Conservation (phyloP, 352 stramenopile genomes). For the Globisporangium splendens region DNA sequence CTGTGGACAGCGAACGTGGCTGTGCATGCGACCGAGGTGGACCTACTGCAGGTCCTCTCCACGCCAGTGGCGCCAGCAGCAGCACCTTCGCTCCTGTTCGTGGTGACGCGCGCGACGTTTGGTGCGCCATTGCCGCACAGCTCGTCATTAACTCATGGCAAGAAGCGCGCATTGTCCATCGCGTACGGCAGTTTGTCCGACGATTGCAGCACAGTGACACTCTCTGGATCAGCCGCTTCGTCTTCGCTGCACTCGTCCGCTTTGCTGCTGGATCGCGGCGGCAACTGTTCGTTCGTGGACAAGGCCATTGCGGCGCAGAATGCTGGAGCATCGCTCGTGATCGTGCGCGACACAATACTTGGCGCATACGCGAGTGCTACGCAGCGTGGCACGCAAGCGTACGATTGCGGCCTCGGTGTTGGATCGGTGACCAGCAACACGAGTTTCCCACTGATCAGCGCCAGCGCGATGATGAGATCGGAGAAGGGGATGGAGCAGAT, state of each 20-base stretch:
- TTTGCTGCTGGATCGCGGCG: constrained; percentile 45
- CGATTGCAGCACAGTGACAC: constrained; percentile 15
- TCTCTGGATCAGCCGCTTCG: background rate
- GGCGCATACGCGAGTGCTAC: constrained; percentile 29
- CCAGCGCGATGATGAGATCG: background rate
- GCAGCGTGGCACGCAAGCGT: constrained; percentile 15
- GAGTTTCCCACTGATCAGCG: constrained; percentile 27
- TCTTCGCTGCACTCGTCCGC: constrained; percentile 11
- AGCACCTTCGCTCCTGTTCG: constrained; percentile 25
- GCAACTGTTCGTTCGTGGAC: constrained; percentile 45
- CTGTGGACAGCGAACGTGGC: background rate
- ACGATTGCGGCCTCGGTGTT: constrained; percentile 45
- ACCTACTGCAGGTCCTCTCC: constrained; percentile 25
- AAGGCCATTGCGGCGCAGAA: constrained; percentile 36
- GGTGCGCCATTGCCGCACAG: constrained; percentile 19
- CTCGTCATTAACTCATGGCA: constrained; percentile 13
- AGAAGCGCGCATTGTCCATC: constrained; percentile 18
- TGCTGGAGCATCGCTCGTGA: constrained; percentile 29
- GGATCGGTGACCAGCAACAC: constrained; percentile 32
- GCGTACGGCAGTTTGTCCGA: constrained; percentile 12
- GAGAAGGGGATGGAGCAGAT: constrained; percentile 6
- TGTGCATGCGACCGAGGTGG: background rate
- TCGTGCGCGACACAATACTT: constrained; percentile 47
- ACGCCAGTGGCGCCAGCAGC: background rate
- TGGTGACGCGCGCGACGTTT: constrained; percentile 25